Conservation (phyloP, 257 asterid genomes). For the Solanum megistacrolobum region DNA sequence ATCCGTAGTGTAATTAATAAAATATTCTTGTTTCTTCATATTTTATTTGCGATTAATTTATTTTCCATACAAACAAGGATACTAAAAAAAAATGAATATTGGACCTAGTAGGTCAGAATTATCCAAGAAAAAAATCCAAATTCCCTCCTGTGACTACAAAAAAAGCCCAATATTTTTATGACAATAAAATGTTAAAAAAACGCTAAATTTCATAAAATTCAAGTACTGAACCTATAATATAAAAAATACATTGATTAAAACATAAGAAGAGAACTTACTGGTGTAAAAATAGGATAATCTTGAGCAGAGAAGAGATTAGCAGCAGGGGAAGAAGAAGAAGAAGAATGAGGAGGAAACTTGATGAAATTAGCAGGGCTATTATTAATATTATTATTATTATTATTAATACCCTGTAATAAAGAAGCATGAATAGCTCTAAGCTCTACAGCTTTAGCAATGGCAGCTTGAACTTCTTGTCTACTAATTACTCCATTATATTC, state of each 20-base stretch:
- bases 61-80: not conserved
- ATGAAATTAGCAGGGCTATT: conserved; percentile 37
- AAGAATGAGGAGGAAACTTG: conserved; percentile 36
- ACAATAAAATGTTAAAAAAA: no score
- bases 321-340: conserved; percentile 36
- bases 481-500: conserved; percentile 20
- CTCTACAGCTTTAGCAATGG: conserved; percentile 82
- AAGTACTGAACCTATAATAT: not conserved
- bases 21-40: not conserved
- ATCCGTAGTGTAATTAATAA: no score
- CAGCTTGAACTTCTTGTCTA: conserved; percentile 53
- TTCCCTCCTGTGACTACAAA: not conserved
- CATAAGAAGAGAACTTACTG: conserved; percentile 33
- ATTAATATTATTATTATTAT: not conserved
- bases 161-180: not conserved
- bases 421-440: conserved; percentile 89
- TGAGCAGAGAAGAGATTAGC: conserved; percentile 60
- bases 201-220: not conserved
- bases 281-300: conserved; percentile 91
- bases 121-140: not conserved
- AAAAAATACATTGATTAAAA: not conserved
- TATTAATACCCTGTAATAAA: conserved; percentile 39
- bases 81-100: no score
- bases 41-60: no score
- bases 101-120: no score